Evolutionary conservation across 2,329 filamentous ascomycete genomes (phyloP).

Genomic region (Botrytis aclada): DNA sequence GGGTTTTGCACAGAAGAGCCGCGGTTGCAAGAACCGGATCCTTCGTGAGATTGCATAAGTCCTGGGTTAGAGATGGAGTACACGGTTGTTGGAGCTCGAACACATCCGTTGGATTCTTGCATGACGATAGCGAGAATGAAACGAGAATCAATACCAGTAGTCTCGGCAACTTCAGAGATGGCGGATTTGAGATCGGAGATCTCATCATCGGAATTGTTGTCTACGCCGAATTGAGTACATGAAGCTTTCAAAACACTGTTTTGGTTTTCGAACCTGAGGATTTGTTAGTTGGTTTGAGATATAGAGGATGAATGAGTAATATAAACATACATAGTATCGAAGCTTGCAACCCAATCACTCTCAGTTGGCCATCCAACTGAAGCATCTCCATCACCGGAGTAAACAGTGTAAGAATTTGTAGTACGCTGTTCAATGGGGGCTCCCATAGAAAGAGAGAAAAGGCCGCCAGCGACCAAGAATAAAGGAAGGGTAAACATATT

Average conservation of each 20-base stretch:
- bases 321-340: slow-evolving; percentile 22
- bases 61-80: slow-evolving; percentile 27
- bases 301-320: neutral
- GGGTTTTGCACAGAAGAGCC: slow-evolving; percentile 21
- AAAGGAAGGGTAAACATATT: slow-evolving; percentile 26
- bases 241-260: slow-evolving; percentile 8
- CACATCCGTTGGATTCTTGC: slow-evolving; percentile 38
- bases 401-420: slow-evolving; percentile 19
- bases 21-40: slow-evolving; percentile 25
- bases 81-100: slow-evolving; percentile 23
- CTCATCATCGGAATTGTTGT: slow-evolving; percentile 20
- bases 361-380: slow-evolving; percentile 23
- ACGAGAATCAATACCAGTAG: slow-evolving; percentile 23
- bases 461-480: slow-evolving; percentile 28
- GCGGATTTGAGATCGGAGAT: slow-evolving; percentile 20
- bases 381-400: slow-evolving; percentile 15
- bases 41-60: slow-evolving; percentile 33
- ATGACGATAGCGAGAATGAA: slow-evolving; percentile 39
- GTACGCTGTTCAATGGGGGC: slow-evolving; percentile 18
- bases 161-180: slow-evolving; percentile 20
- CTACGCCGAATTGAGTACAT: slow-evolving; percentile 15
- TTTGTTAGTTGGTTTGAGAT: neutral
- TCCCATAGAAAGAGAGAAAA: slow-evolving; percentile 25
- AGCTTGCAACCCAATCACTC: slow-evolving; percentile 21
- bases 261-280: slow-evolving; percentile 15